Evolutionary conservation across 108 stramenopile genomes (phyloP).

Genomic region (Cyclotella sp.): DNA sequence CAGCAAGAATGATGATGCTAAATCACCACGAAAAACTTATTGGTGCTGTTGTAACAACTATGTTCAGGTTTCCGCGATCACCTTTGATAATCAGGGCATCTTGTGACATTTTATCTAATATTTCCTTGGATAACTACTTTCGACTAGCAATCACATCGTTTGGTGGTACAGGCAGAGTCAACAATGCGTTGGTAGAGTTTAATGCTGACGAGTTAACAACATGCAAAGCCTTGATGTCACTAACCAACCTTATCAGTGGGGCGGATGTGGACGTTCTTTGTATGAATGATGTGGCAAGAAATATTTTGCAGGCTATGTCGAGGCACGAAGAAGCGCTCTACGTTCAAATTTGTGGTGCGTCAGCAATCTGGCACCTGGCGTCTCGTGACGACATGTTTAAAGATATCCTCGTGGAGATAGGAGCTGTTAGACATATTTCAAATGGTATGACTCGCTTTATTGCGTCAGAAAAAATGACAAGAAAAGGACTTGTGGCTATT

Average conservation of each 20-base stretch:
- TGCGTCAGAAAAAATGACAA: slow-evolving; percentile 21
- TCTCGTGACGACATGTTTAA: slow-evolving; percentile 23
- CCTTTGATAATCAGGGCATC: slow-evolving; percentile 19
- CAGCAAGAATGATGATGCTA: slow-evolving; percentile 16
- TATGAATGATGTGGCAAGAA: slow-evolving; percentile 5
- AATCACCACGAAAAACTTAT: slow-evolving; percentile 17
- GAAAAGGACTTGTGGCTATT: slow-evolving; percentile 24
- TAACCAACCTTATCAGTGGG: slow-evolving; percentile 42
- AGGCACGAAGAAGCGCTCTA: background rate
- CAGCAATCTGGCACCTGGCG: slow-evolving; percentile 21
- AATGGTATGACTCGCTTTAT: slow-evolving; percentile 31
- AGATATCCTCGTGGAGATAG: slow-evolving; percentile 16
- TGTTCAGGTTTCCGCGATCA: slow-evolving; percentile 34
- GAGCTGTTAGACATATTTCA: slow-evolving; percentile 19
- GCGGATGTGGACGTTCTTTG: slow-evolving; percentile 33
- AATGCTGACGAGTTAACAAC: slow-evolving; percentile 25
- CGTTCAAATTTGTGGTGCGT: slow-evolving; percentile 15
- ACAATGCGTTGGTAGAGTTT: slow-evolving; percentile 23
- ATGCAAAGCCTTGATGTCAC: slow-evolving; percentile 36
- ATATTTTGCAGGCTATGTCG: slow-evolving; percentile 8
- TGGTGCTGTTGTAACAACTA: slow-evolving; percentile 31
- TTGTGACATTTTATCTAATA: slow-evolving; percentile 27
- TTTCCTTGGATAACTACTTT: slow-evolving; percentile 30
- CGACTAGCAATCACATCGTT: slow-evolving; percentile 21
- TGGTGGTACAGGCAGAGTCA: slow-evolving; percentile 39